Base-by-base conservation (phyloP, 1,284 basidiomycete species). In the Sporisorium graminicola region DNA sequence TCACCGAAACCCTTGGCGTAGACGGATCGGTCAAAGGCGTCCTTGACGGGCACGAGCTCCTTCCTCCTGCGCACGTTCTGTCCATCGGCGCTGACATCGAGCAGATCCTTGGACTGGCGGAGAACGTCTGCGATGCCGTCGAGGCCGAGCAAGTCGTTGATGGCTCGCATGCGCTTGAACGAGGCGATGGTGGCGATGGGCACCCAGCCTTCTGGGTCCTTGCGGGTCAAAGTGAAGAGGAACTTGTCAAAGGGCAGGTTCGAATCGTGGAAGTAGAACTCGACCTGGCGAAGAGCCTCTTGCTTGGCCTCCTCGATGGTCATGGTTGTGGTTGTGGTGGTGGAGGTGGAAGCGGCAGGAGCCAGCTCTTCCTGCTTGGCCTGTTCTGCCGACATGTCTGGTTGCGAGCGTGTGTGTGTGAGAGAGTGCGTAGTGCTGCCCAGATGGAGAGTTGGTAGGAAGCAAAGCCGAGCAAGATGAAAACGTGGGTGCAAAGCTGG, bases 221-320 rank as follows among this genome's bases (percentile, higher is more conserved):
- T 83, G 57, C 78, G 78, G 44, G 81, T 79, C 42, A 83, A 74
- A 40, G 79, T 82, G 64, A 81, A 98, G 91, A 98, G 94, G 89
- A 97, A 98, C 91, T 93, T 95, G 90, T 98, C 97, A 81, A 91
- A 95, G 14, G 97, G 96, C 54, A 99, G 90, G 87, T 99, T 99
- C 33, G 94, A 91, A 60, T 84, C 82, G 58, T 79, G 93, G 87
- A 99, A 95, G 89, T 99, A 99, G 87, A 98, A 99, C 86, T 96
- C 94, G 83, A 98, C 70, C 73, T 81, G 80, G 42, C 72, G 70
- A 37, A 80, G 70, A 1, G 78, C 69, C 64, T 78, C 80, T 8
- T 57, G 63, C 66, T 78, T 78, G 49, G 80, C 80, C 61, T 76
- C 76, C 5, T 81, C 80, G 44, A 65, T 59, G 42, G 66, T 65